Conservation (phyloP, 1,284 basidiomycete genomes). For the Ustilago bromivora region DNA sequence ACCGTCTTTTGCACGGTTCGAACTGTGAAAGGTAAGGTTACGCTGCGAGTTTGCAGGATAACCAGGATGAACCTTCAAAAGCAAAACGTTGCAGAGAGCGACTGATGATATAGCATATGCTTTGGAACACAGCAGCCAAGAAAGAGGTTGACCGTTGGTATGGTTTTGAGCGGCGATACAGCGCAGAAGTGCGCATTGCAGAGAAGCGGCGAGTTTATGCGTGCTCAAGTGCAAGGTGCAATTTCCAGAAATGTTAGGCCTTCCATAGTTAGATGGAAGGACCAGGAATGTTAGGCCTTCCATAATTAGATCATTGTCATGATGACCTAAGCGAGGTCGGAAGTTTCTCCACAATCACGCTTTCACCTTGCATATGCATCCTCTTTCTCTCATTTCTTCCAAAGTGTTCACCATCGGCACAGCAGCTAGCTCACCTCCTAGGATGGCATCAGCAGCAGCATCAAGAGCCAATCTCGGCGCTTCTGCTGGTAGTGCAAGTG, state of each 20-base stretch:
- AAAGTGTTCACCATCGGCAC: not conserved
- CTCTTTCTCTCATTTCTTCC: not conserved
- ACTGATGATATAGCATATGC: conserved; percentile 12
- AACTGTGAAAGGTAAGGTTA: conserved; percentile 1
- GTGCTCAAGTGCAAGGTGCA: not conserved
- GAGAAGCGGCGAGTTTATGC: conserved; percentile 7
- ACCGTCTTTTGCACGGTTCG: not conserved
- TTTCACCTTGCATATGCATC: conserved; percentile 16
- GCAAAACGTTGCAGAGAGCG: not conserved
- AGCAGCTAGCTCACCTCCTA: not conserved
- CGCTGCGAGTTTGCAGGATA: not conserved
- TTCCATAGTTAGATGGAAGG: no score
- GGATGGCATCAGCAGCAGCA: conserved; percentile 11
- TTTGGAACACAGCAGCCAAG: not conserved
- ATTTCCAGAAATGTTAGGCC: no score
- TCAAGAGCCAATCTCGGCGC: conserved; percentile 1
- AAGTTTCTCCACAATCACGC: not conserved
- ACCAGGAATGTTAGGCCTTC: not conserved
- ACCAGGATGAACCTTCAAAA: not conserved
- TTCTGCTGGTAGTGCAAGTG: not conserved
- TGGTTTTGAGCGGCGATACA: not conserved
- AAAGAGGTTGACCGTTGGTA: not conserved
- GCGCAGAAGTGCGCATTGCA: conserved; percentile 17
- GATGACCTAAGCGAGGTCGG: conserved; percentile 20
- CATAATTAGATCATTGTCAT: not conserved